phyloP scores from a whole-genome alignment of 2,329 filamentous ascomycete genomes.

The Knufia fluminis region DNA sequence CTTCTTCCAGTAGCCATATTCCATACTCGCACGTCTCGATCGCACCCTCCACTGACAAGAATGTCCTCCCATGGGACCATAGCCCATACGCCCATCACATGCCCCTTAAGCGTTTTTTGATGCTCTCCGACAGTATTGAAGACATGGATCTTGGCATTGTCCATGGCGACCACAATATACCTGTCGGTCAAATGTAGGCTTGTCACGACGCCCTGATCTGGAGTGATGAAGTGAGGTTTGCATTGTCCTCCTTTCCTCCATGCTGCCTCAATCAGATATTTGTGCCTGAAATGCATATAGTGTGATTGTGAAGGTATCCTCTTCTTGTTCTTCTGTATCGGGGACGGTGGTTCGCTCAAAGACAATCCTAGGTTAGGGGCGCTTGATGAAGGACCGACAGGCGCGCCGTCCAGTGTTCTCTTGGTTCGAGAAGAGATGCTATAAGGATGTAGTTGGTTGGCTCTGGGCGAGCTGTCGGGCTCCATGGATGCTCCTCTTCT shows the following conservation, averaged over 20 bases:
- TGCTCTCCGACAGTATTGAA: constrained; percentile 87
- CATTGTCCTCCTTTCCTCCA: constrained; percentile 88
- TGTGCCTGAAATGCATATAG: constrained; percentile 94
- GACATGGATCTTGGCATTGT: constrained; percentile 97
- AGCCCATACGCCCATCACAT: constrained; percentile 99
- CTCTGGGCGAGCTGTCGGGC: constrained; percentile 25
- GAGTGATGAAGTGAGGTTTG: constrained; percentile 78
- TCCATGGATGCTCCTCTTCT: constrained; percentile 40
- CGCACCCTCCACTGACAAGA: constrained; percentile 90
- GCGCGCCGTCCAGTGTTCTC: constrained; percentile 17
- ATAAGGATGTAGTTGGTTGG: constrained; percentile 1
- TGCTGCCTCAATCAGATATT: constrained; percentile 92
- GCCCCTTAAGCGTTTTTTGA: constrained; percentile 80
- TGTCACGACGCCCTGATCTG: constrained; percentile 93
- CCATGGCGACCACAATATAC: constrained; percentile 93
- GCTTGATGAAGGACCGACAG: constrained; percentile 35
- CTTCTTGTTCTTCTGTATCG: constrained; percentile 26
- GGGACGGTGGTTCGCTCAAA: constrained; percentile 9
- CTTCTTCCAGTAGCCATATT: constrained; percentile 79
- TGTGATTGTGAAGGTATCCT: constrained; percentile 69
- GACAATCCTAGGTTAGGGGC: constrained; percentile 38
- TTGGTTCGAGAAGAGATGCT: constrained; percentile 11
- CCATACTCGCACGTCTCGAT: constrained; percentile 95
- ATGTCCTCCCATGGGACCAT: constrained; percentile 98
- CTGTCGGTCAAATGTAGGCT: constrained; percentile 88